Evolutionary conservation across 805 yeast species (phyloP).

Genomic region (Candida ipomoeae): DNA sequence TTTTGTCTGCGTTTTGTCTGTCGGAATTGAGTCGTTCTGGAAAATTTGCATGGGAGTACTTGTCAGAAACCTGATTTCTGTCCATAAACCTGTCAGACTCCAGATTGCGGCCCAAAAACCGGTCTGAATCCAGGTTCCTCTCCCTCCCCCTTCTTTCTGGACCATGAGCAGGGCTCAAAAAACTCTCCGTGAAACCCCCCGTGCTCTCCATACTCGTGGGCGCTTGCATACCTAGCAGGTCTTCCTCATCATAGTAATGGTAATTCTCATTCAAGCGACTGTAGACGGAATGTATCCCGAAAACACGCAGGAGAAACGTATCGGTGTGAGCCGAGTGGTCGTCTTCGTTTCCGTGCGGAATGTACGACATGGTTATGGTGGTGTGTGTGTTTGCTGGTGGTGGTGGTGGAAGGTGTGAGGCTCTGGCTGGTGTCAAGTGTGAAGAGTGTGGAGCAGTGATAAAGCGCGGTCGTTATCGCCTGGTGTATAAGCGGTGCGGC

Average conservation of each 20-base stretch:
- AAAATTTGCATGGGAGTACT: neutral
- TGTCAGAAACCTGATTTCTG: neutral
- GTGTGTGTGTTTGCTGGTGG: neutral
- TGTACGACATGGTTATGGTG: neutral
- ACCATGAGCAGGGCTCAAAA: neutral
- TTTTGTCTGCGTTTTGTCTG: constrained; percentile 9
- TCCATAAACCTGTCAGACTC: neutral
- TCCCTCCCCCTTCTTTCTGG: no score
- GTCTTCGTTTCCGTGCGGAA: neutral
- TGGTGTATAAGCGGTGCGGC: constrained; percentile 3
- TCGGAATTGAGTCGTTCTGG: neutral
- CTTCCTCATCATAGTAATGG: constrained; percentile 37
- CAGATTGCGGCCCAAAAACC: neutral
- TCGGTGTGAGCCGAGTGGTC: constrained; percentile 26
- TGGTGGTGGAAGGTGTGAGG: no score
- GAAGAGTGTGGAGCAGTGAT: neutral
- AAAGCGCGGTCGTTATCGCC: constrained; percentile 5
- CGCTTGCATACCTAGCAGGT: constrained; percentile 6
- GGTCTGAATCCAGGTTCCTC: neutral
- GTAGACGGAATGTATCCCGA: constrained; percentile 48
- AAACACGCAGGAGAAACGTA: constrained; percentile 61
- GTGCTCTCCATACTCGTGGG: neutral
- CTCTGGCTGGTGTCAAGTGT: neutral
- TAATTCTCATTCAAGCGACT: constrained; percentile 38
- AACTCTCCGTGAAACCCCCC: neutral